Conservation (phyloP, 2,329 filamentous ascomycete genomes). For the Fusarium burgessii region DNA sequence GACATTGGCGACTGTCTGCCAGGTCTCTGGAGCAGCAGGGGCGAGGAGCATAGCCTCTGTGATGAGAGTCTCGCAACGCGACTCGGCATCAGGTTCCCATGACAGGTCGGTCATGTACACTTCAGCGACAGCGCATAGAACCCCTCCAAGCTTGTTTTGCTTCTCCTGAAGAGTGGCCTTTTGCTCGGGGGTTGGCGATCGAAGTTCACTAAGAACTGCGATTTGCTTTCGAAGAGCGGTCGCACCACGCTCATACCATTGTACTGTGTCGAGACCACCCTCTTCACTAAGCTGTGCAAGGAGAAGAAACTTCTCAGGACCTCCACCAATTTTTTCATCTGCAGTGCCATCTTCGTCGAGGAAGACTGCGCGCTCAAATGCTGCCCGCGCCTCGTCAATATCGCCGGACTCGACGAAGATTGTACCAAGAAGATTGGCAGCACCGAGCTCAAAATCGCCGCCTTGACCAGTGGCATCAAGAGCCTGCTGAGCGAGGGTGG, state of each 20-base stretch:
- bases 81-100: conserved; percentile 91
- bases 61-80: conserved; percentile 86
- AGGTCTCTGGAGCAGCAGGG: conserved; percentile 85
- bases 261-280: conserved; percentile 73
- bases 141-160: conserved; percentile 84
- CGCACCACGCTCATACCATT: conserved; percentile 78
- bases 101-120: conserved; percentile 99
- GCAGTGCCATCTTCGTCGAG: conserved; percentile 81
- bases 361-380: conserved; percentile 78
- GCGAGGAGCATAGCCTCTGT: conserved; percentile 91
- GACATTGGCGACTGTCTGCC: conserved; percentile 95
- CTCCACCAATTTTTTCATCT: conserved; percentile 79
- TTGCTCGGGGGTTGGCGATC: conserved; percentile 54
- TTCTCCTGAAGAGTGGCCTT: conserved; percentile 70
- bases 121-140: conserved; percentile 93
- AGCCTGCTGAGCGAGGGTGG: conserved; percentile 56
- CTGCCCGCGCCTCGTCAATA: conserved; percentile 76
- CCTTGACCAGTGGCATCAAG: conserved; percentile 58
- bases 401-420: conserved; percentile 87
- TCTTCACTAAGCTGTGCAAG: conserved; percentile 88
- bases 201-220: conserved; percentile 66
- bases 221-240: conserved; percentile 79
- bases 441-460: conserved; percentile 69
- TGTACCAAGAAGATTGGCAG: conserved; percentile 82
- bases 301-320: conserved; percentile 94